Base-by-base conservation (phyloP, 2,329 filamentous ascomycete species). In the Trichoderma hamatum region DNA sequence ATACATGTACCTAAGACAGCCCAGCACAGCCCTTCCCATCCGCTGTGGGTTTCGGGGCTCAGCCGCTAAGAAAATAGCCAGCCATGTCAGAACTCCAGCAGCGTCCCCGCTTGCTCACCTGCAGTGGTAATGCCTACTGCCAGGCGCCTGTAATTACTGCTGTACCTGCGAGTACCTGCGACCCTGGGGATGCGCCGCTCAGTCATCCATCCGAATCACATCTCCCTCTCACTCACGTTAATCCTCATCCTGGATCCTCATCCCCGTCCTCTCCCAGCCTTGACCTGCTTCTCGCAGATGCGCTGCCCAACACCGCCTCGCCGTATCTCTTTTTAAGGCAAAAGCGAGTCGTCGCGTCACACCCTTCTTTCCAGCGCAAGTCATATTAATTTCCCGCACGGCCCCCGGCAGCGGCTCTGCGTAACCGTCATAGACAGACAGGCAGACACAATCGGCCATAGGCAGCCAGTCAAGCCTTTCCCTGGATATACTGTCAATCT, bases 11-110 rank as follows among this genome's bases (percentile, higher is more conserved):
- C 39, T 43, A 43, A n/a, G n/a, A n/a, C 39, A 43, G 39, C 16
- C 36, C 36, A 54, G 26, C 51, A 54, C 21, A 26, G 43, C 60
- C 49, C 51, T n/a, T 51, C 13, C 58, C 28, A 39, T 39, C n/a
- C 54, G n/a, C 26, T 36, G 63, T 67, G 52, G 63, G 63, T 66
- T 66, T 56, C 24, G 63, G 63, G 63, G 63, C 63, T 67, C 63
- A 67, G 63, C 63, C 19, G 55, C 39, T 59, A 32, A 36, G 32
- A 51, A 21, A 66, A 39, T 59, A 34, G 43, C 54, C 54, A 26
- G 39, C 34, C 39, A 24, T 24, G 55, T 46, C 62, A 34, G 16
- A 64, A 55, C 24, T 64, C 46, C 30, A 63, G 39, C 34, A 10
- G 39, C 39, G 39, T 19, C 51, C 52, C 52, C 52, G 52, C 52